Percentiles rank a stretch among this genome's conserved stretches.
Evolutionary conservation across 2,329 filamentous ascomycete species (phyloP).

Genomic region (Ophiostoma pallidulum): DNA sequence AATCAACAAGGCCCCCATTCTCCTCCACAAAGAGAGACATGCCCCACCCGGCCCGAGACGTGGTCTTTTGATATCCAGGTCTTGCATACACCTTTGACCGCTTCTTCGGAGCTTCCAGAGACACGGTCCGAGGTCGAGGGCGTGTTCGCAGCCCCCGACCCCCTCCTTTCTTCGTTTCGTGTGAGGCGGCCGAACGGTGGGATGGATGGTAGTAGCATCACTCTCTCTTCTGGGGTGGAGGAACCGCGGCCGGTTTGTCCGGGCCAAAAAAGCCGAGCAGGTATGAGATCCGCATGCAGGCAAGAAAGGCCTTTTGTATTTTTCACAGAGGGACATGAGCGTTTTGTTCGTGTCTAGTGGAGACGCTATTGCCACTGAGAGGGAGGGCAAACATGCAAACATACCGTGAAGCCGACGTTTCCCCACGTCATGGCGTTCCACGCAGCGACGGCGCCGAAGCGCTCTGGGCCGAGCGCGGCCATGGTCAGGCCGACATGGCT

Average conservation of each 20-base stretch:
- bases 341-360: too few species aligned
- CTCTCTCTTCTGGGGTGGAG: slow-evolving; percentile 16
- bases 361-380: neutral
- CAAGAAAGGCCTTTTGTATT: slow-evolving; percentile 49
- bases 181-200: neutral
- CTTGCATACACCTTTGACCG: slow-evolving; percentile 3
- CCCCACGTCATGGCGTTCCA: slow-evolving; percentile 70
- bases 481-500: slow-evolving; percentile 57
- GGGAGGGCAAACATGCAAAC: neutral
- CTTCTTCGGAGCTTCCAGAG: neutral
- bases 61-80: neutral
- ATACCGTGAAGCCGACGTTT: slow-evolving; percentile 56
- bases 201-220: slow-evolving; percentile 9
- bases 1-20: too few species aligned
- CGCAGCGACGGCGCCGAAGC: slow-evolving; percentile 39
- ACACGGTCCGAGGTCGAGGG: too few species aligned
- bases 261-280: slow-evolving; percentile 50
- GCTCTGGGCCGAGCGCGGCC: slow-evolving; percentile 45
- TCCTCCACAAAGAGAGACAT: slow-evolving; percentile 1
- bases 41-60: neutral
- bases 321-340: neutral
- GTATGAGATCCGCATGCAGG: slow-evolving; percentile 47
- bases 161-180: too few species aligned
- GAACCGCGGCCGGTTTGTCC: slow-evolving; percentile 22
- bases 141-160: too few species aligned